These are phyloP conservation scores for Luffa acutangula DNA, from an alignment of 306 rosid genomes.

Conservation along the genomic window DNA sequence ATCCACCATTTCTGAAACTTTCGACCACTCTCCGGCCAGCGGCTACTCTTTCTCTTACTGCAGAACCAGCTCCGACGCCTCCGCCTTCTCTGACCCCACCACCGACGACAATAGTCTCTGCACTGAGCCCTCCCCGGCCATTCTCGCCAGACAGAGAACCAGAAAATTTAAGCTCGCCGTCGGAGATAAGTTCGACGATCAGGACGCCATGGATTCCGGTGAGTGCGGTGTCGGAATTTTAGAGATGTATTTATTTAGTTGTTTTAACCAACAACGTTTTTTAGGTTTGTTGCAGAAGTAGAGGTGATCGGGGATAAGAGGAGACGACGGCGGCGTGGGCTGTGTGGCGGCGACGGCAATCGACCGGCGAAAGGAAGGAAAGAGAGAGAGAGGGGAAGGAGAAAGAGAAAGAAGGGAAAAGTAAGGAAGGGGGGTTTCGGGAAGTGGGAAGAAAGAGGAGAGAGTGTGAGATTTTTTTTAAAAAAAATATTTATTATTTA, in stretches of 20 bases:
- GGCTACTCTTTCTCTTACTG: conserved; percentile 46
- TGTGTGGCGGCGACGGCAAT: no score
- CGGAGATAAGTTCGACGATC: conserved; percentile 38
- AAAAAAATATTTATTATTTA: no score
- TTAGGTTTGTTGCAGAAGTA: conserved; percentile 30
- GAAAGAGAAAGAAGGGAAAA: no score
- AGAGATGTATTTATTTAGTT: no score
- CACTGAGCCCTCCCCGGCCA: conserved; percentile 49
- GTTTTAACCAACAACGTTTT: no score
- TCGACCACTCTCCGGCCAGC: conserved; percentile 55
- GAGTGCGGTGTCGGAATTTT: conserved; percentile 17
- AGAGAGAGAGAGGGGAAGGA: no score
- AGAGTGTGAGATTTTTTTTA: no score
- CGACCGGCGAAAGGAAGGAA: no score
- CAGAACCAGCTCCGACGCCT: conserved; percentile 55
- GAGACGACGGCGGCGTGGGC: no score
- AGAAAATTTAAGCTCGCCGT: conserved; percentile 24
- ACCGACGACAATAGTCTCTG: conserved; percentile 41
- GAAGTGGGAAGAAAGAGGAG: no score
- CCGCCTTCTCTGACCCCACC: conserved; percentile 53
- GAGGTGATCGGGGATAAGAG: no score
- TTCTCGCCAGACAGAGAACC: conserved; percentile 39
- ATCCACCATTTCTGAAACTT: conserved; percentile 39
- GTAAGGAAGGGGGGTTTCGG: no score
- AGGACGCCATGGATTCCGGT: conserved; percentile 58